phyloP scores from a whole-genome alignment of 108 stramenopile species.

The Cyclotella sp. region DNA sequence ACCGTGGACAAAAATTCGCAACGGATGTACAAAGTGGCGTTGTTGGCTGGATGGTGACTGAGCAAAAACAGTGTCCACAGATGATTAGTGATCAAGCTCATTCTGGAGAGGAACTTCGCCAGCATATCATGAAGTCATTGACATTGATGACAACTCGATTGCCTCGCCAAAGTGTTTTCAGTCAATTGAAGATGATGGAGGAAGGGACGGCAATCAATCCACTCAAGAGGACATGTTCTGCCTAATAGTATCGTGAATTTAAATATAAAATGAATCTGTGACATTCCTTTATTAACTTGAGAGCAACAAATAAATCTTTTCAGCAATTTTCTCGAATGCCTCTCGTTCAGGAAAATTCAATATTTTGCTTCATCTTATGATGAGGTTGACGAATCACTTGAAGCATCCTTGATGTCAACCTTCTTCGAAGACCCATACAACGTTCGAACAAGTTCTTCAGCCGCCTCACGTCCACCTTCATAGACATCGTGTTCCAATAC shows the following conservation, averaged over 20 bases:
- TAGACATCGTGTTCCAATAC: background rate
- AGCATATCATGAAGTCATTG: background rate
- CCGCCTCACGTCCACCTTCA: constrained; percentile 1
- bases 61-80: background rate
- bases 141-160: constrained; percentile 4
- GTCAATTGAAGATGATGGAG: background rate
- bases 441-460: constrained; percentile 14
- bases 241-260: background rate
- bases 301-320: too few species aligned
- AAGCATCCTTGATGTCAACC: constrained; percentile 16
- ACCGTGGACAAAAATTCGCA: background rate
- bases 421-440: constrained; percentile 16
- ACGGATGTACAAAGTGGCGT: constrained; percentile 3
- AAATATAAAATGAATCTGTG: background rate
- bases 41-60: too few species aligned
- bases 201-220: background rate
- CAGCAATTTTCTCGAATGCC: background rate
- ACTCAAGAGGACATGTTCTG: background rate
- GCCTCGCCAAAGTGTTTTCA: background rate
- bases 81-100: background rate
- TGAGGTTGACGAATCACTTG: constrained; percentile 22
- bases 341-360: constrained; percentile 10
- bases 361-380: constrained; percentile 1
- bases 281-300: too few species aligned
- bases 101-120: background rate